Conservation (phyloP, 495 filamentous ascomycete genomes). For the Xylaria telfairii region DNA sequence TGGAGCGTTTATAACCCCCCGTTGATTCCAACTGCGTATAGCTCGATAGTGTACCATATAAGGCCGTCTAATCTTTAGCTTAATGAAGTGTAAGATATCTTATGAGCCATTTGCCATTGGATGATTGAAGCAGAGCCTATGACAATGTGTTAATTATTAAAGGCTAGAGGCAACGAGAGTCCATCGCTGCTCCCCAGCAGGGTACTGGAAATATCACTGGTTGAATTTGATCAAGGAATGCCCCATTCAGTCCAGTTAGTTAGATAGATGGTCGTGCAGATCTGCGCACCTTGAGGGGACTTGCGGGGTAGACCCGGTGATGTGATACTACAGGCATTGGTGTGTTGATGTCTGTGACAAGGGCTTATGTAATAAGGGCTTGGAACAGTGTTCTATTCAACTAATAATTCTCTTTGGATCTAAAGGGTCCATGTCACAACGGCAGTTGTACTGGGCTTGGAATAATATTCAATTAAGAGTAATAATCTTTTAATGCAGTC, state of each 20-base stretch:
- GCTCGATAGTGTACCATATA: not conserved
- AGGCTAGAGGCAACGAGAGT: not conserved
- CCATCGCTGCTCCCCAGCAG: not conserved
- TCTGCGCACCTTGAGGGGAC: too few species aligned
- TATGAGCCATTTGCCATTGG: not conserved
- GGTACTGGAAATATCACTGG: not conserved
- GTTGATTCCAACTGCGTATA: not conserved
- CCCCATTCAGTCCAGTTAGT: not conserved
- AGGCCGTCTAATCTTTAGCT: not conserved
- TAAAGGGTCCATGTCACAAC: too few species aligned
- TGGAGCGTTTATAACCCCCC: not conserved
- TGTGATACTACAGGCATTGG: too few species aligned
- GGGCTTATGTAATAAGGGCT: too few species aligned
- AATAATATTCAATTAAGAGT: too few species aligned
- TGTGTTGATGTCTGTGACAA: too few species aligned
- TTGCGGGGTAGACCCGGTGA: too few species aligned
- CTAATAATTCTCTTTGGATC: too few species aligned
- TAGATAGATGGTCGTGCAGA: not conserved
- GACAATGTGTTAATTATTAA: not conserved
- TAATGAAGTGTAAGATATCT: not conserved
- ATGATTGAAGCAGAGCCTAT: not conserved
- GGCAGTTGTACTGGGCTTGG: too few species aligned
- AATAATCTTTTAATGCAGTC: too few species aligned
- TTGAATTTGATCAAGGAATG: not conserved
- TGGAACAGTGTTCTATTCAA: too few species aligned